Evolutionary conservation across 441 rosid species (phyloP).

Genomic region (Pelargonium cotyledonis): DNA sequence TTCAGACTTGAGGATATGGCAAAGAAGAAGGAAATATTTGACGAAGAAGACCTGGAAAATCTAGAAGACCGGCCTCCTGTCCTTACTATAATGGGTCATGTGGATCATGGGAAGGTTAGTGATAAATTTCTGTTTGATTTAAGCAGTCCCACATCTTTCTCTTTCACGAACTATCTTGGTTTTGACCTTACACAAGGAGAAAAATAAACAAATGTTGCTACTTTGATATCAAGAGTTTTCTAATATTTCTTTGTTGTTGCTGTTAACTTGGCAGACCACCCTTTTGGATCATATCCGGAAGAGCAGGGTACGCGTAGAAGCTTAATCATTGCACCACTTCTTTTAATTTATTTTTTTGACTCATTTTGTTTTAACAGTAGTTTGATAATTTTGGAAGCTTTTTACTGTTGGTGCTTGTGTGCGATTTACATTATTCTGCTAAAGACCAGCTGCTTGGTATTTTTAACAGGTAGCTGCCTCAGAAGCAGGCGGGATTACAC

Average conservation of each 20-base stretch:
- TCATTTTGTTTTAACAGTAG: neutral
- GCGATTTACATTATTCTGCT: conserved; percentile 13
- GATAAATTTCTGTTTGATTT: conserved; percentile 5
- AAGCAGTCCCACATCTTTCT: neutral
- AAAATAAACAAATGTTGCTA: neutral
- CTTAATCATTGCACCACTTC: conserved; percentile 14
- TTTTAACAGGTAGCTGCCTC: conserved; percentile 73
- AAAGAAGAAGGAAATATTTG: conserved; percentile 67
- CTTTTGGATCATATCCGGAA: conserved; percentile 87
- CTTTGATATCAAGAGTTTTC: conserved; percentile 18
- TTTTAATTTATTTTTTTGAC: conserved; percentile 13
- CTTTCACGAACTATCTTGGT: neutral
- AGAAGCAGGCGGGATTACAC: conserved; percentile 98
- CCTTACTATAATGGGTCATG: conserved; percentile 99
- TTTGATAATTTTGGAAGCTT: conserved; percentile 8
- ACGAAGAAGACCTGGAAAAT: conserved; percentile 85
- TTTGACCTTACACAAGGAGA: neutral
- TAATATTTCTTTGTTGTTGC: conserved; percentile 28
- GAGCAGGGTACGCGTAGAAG: conserved; percentile 64
- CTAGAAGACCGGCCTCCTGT: conserved; percentile 91
- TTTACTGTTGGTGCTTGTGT: conserved; percentile 18
- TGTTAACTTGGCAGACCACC: conserved; percentile 64
- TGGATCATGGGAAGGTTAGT: conserved; percentile 93
- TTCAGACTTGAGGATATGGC: conserved; percentile 85
- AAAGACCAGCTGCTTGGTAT: conserved; percentile 26